Percentiles rank a stretch among this genome's conserved stretches.
phyloP scores from a whole-genome alignment of 1,139 yeast species.

The Geotrichum phurueaensis region DNA sequence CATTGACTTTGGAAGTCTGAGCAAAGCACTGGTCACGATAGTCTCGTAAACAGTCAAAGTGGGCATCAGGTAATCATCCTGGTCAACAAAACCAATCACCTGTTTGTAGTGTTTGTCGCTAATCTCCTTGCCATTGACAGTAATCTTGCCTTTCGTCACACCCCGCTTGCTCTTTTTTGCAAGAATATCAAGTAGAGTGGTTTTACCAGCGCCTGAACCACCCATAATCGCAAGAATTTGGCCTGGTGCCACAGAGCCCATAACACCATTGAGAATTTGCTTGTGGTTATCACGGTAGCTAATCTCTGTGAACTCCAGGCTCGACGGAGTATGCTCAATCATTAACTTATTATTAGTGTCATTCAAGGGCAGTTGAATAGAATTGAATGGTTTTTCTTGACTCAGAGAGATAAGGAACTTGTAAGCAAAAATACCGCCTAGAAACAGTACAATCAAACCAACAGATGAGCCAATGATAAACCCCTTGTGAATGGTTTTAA shows the following conservation, averaged over 20 bases:
- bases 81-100: slow-evolving; percentile 93
- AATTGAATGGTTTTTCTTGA: slow-evolving; percentile 25
- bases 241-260: slow-evolving; percentile 77
- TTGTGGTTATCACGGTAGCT: slow-evolving; percentile 55
- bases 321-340: slow-evolving; percentile 62
- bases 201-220: slow-evolving; percentile 97
- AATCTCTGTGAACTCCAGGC: slow-evolving; percentile 68
- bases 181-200: slow-evolving; percentile 81
- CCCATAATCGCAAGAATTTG: slow-evolving; percentile 96
- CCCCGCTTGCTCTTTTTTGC: slow-evolving; percentile 88
- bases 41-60: slow-evolving; percentile 95
- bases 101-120: slow-evolving; percentile 47
- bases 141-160: slow-evolving; percentile 53
- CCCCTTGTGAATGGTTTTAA: slow-evolving; percentile 47
- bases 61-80: slow-evolving; percentile 84
- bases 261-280: slow-evolving; percentile 53
- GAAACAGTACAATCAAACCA: slow-evolving; percentile 40
- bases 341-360: slow-evolving; percentile 35
- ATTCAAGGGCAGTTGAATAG: slow-evolving; percentile 35
- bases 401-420: slow-evolving; percentile 31
- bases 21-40: slow-evolving; percentile 81
- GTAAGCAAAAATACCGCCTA: slow-evolving; percentile 41
- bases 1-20: slow-evolving; percentile 80
- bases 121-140: slow-evolving; percentile 57
- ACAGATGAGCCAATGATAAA: slow-evolving; percentile 48